Conservation (phyloP, 2,329 filamentous ascomycete species). For the Aspergillus uvarum region DNA sequence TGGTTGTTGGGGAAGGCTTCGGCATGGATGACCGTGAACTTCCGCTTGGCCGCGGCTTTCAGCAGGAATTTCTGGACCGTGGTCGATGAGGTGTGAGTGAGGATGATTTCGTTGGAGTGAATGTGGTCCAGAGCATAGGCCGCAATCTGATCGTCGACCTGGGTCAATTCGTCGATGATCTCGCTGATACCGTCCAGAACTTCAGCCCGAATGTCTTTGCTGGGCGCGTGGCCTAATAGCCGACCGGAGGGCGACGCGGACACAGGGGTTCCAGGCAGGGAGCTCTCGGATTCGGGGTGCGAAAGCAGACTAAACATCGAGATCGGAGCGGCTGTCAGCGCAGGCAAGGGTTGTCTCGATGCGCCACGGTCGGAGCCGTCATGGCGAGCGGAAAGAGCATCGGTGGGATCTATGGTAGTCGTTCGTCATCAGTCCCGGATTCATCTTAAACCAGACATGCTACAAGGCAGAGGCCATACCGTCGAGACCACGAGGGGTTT, state of each 20-base stretch:
- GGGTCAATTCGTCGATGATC: slow-evolving; percentile 90
- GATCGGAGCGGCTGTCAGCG: slow-evolving; percentile 57
- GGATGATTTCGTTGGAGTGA: slow-evolving; percentile 85
- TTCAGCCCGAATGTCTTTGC: slow-evolving; percentile 77
- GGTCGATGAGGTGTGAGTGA: slow-evolving; percentile 81
- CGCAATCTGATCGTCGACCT: slow-evolving; percentile 91
- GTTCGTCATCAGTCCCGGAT: background rate
- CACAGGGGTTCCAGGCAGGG: slow-evolving; percentile 41
- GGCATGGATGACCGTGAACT: slow-evolving; percentile 85
- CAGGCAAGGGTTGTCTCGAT: slow-evolving; percentile 61
- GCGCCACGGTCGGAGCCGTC: slow-evolving; percentile 35
- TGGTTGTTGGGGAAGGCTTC: slow-evolving; percentile 71
- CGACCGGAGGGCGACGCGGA: slow-evolving; percentile 37
- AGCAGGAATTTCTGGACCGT: slow-evolving; percentile 89
- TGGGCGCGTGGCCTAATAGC: slow-evolving; percentile 28
- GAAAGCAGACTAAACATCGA: slow-evolving; percentile 89
- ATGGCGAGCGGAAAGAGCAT: slow-evolving; percentile 27
- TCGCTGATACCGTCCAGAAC: slow-evolving; percentile 93
- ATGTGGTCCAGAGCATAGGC: slow-evolving; percentile 87
- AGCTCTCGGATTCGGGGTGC: slow-evolving; percentile 54
- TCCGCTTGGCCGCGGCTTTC: slow-evolving; percentile 81
- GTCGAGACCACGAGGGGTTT: slow-evolving; percentile 41
- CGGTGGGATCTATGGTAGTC: slow-evolving; percentile 26
- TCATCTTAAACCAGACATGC: background rate
- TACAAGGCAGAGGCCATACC: slow-evolving; percentile 25